These are phyloP conservation scores for Aquilaria agallochum DNA, from an alignment of 441 rosid genomes.

Conservation along the genomic window DNA sequence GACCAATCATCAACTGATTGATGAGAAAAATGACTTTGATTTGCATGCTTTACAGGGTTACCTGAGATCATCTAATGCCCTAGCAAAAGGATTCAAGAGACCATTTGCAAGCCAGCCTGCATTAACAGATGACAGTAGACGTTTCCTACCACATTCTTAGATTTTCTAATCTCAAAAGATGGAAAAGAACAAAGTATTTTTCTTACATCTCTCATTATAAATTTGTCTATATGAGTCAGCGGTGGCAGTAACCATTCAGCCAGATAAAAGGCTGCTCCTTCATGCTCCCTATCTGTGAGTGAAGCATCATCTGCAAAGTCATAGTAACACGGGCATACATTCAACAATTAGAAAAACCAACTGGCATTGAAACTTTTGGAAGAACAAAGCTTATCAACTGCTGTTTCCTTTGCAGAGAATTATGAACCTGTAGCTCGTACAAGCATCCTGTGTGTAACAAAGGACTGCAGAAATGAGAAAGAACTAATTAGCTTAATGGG, in stretches of 20 bases:
- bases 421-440: conserved; percentile 43
- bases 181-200: conserved; percentile 1
- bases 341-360: not conserved
- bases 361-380: not conserved
- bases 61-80: too few relatives aligned
- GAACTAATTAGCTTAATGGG: conserved; percentile 9
- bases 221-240: conserved; percentile 45
- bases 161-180: not conserved
- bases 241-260: conserved; percentile 70
- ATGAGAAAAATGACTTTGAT: too few relatives aligned
- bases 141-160: not conserved
- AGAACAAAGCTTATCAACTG: not conserved
- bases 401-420: conserved; percentile 6
- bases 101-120: conserved; percentile 42
- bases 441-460: conserved; percentile 67
- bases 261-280: conserved; percentile 21
- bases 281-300: conserved; percentile 16
- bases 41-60: too few relatives aligned
- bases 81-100: conserved; percentile 20
- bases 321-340: not conserved
- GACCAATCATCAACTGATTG: too few relatives aligned
- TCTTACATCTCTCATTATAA: conserved; percentile 59
- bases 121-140: conserved; percentile 7
- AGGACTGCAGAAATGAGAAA: conserved; percentile 44
- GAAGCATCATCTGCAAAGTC: conserved; percentile 38